Base-by-base conservation (phyloP, 2,329 filamentous ascomycete species). In the Fonsecaea multimorphosa region DNA sequence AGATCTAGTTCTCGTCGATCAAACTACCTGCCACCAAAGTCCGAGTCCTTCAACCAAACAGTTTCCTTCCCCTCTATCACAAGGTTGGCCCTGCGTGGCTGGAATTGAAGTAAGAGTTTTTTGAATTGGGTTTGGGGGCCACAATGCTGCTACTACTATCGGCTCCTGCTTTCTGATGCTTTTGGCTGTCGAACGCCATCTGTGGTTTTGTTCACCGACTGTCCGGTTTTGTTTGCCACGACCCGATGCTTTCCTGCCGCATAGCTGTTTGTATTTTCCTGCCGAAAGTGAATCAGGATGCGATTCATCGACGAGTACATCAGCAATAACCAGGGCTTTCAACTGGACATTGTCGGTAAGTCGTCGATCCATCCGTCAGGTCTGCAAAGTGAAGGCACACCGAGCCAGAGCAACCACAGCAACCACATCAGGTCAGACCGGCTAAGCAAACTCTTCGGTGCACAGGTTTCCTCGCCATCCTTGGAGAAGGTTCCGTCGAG, bases 331-430 rank as follows among this genome's bases (percentile, higher is more conserved):
- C 67, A 75, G 11, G 73, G 78, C 57, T 77, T 85, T 58, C 82
- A 85, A 70, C 79, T 85, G 55, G 83, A 85, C 70, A 84, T 85
- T 55, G 83, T 85, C 65, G 83, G 83, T 75, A 38, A 65, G 70
- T 62, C 40, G 19, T 9, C 32, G 31, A 11, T 12, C 51, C n/a
- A 14, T 14, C n/a, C n/a, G 27, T 32, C 14, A 29, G 36, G 19
- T 31, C 29, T 31, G 29, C 3, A 8, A 31, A 31, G 24, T 34
- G 5, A 34, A 6, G 11, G 16, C 38, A 40, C 38, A 40, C 38
- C 16, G 38, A 40, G 14, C 38, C 38, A 8, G 29, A 31, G 29
- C 29, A 31, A 31, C 2, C 32, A 19, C 12, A 12, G 19, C 27
- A 14, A 14, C 11, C 16, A 19, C 5, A 27, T 34, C 7, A 19